Evolutionary conservation across 2,329 filamentous ascomycete genomes (phyloP), one percentile per base, ranked within the genome.

Genomic region (Nakataea oryzae): DNA sequence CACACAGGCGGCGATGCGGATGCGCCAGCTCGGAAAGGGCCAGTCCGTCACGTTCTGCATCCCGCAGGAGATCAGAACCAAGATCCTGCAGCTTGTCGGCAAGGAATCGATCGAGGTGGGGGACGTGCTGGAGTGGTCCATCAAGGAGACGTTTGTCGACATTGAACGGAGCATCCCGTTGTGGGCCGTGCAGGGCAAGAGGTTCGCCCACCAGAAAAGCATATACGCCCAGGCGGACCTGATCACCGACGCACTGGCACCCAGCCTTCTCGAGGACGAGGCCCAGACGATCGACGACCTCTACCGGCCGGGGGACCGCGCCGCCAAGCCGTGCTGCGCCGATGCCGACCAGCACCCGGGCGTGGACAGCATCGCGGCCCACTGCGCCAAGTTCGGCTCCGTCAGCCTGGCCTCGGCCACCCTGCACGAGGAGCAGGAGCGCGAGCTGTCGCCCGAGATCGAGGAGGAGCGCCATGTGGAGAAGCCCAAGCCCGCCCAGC

Each of bases 1-100:
- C 0, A 82, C 86, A 0, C 88, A 92, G 79, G 86, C 85, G 85
- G 67, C 29, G 13, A 90, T 89, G 85, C 73, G 88, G n/a, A 85
- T 91, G 81, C 73, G 88, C 13, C 83, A 86, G 63, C 76, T 93
- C 0, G 88, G 86, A 0, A 73, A 83, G 2, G 86, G 86, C 0
- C 88, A 92, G 66, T 85, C 83, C 0, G 79, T 91, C 0, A 74
- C 82, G 0, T 90, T 90, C 60, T 83, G 79, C 61, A 72, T 85
- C 1, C 79, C 85, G 0, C 68, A 76, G 1, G 88, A 91, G 63
- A 84, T 90, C 3, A 73, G 81, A 13, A 71, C 68, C 0, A 83
- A 82, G 63, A 85, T 89, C 21, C 63, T 70, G 0, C 65, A 72
- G 2, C 55, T 67, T 1, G 63, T 56, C n/a, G 61, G 57, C 2